Evolutionary conservation across 352 stramenopile genomes (phyloP).

Genomic region (Lagenidium giganteum): DNA sequence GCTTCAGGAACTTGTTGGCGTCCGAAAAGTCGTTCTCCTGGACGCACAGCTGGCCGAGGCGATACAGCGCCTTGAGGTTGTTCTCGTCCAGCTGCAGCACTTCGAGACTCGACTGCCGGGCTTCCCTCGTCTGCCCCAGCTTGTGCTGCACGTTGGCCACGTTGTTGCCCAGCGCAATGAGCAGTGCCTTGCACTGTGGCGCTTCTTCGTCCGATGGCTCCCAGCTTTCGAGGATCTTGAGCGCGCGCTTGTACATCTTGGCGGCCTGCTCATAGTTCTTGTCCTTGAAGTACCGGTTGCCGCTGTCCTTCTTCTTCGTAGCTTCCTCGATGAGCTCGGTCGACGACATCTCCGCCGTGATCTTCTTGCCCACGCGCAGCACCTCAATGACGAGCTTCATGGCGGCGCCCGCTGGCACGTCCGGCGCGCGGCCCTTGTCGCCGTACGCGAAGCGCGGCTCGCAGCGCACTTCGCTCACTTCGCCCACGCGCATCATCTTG

Average conservation of each 20-base stretch:
- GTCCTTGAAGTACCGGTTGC: constrained; percentile 76
- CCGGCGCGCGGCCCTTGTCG: constrained; percentile 48
- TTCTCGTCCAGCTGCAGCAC: constrained; percentile 65
- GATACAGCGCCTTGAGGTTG: constrained; percentile 82
- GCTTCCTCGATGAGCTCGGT: constrained; percentile 69
- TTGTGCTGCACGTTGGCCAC: constrained; percentile 80
- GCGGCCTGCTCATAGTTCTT: constrained; percentile 81
- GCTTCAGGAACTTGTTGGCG: constrained; percentile 45
- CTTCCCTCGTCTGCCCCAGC: constrained; percentile 68
- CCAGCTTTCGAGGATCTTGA: constrained; percentile 78
- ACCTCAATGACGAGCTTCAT: constrained; percentile 61
- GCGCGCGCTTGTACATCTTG: constrained; percentile 79
- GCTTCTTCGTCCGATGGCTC: constrained; percentile 48
- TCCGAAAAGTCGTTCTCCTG: constrained; percentile 74
- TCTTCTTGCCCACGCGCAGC: constrained; percentile 54
- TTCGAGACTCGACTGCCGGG: constrained; percentile 69
- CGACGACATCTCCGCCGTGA: constrained; percentile 69
- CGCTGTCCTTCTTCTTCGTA: constrained; percentile 80
- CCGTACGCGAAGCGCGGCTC: constrained; percentile 72
- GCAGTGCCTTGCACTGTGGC: constrained; percentile 63
- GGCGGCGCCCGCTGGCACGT: constrained; percentile 37
- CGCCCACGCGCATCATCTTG: constrained; percentile 77
- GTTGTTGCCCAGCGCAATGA: constrained; percentile 78
- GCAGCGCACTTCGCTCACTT: constrained; percentile 66
- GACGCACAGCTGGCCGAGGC: constrained; percentile 59